Evolutionary conservation across 2,329 filamentous ascomycete genomes (phyloP), one percentile per base, ranked within the genome.

Genomic region (Cadophora sp.): DNA sequence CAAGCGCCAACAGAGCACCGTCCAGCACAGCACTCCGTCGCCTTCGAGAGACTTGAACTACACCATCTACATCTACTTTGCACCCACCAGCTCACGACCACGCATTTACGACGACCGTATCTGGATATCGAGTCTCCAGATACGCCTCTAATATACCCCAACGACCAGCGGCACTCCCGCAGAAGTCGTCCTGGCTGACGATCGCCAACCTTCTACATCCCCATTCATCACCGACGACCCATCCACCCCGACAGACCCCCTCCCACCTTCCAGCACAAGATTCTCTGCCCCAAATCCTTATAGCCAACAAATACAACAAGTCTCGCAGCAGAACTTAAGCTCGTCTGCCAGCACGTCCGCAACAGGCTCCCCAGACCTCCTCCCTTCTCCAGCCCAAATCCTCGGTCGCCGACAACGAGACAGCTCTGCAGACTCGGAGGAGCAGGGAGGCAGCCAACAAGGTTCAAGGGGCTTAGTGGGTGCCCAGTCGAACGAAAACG

Each of bases 101-200:
- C 48, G 53, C 18, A 62, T 53, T n/a, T 50, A 62, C 47, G 47
- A 62, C 60, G 36, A 45, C 13, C 33, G 51, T 69, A 65, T 68
- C 71, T 67, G 66, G 59, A 39, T 62, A 47, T 61, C 53, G 18
- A 55, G 47, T 48, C 60, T 66, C 41, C 61, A 65, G 68, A 68
- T 60, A 67, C 67, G 22, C 43, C 48, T 64, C 60, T 59, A 62
- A 60, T 64, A 60, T 60, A 59, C 62, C 50, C 65, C 33, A 50
- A 33, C 27, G 59, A 67, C 67, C 74, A 76, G 80, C 79, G 80
- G 82, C 80, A 77, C 69, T 81, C 81, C 84, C 83, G 81, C 82
- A 81, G 80, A 75, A 80, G 81, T 88, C 88, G 89, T 88, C 85
- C 90, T 92, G 90, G 90, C 90, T 85, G 85, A 91, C 87, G 85